Base-by-base conservation (phyloP, 768 basidiomycete genomes). In the Cubamyces sp. region DNA sequence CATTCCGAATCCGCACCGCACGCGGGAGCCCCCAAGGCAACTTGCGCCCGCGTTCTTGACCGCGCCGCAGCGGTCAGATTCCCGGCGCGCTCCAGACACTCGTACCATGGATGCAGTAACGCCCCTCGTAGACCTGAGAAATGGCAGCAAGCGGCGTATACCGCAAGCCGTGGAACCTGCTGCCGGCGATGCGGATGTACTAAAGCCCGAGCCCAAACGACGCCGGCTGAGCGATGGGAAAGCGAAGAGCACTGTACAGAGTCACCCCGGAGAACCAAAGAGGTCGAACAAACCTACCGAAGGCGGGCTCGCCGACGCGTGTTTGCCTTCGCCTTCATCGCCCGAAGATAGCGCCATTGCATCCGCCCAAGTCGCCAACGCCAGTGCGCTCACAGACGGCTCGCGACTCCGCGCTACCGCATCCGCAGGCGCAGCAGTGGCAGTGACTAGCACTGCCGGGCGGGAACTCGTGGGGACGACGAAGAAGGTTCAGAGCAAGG, bases 401-500 rank as follows among this genome's bases (percentile, higher is more conserved):
- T 18, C 48, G 25, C 25, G 5, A 1, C 9, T 23, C 25, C 21
- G 14, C 48, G 5, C 14, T n/a, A 16, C 48, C 26, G 48, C 18
- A 26, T 49, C 26, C 16, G 48, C 11, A 9, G 14, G 14, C 48
- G 25, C 28, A 28, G 48, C 23, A 14, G 45, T 11, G 19, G 21
- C 48, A n/a, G 16, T 15, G 11, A 28, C 7, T 8, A 30, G 48
- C 23, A 41, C 16, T 7, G 23, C 12, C 3, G 56, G 16, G 2
- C 51, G 34, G 30, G 40, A 2, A 37, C 26, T 40, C 23, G 40
- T 43, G 0, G 67, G 1, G 69, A 67, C 3, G 60, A 60, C 23
- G 19, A 18, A 25, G 52, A 60, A 50, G 47, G 26, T 34, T 34
- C 34, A 34, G 34, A 34, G 15, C 30, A 59, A 61, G 43, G 54